Base-by-base conservation (phyloP, 495 filamentous ascomycete species). In the Penicillium cosmopolitanum region DNA sequence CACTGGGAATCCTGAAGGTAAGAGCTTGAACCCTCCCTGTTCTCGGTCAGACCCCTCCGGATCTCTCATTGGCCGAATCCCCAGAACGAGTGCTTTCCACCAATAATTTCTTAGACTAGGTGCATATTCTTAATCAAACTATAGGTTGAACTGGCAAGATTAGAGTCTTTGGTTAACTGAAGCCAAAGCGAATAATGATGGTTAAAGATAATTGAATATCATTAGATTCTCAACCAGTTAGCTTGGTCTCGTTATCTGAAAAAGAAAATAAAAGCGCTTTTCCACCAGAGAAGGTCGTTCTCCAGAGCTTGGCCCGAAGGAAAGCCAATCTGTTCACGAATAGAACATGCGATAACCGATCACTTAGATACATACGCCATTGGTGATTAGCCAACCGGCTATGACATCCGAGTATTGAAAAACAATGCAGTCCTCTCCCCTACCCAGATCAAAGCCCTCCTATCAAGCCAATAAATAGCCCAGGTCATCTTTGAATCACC, bases 381-480 rank as follows among this genome's bases (percentile, higher is more conserved):
- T 31, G 28, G 4, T 31, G 2, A 31, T 31, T 31, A 31, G 6
- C 28, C 28, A 31, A 31, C 28, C 28, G 28, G 28, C 40, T 43
- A 43, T n/a, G 40, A 3, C 34, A 23, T 18, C 25, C 19, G 23
- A 23, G 23, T 23, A 23, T 23, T 23, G 23, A 23, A 23, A 23
- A 18, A 46, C 2, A 46, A 9, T 46, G 19, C 12, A 42, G 35
- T 18, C 18, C 19, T 18, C 47, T 31, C 36, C 53, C 38, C 9
- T 60, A 52, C 38, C 47, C 53, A 61, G 58, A 56, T 55, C 58
- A 38, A 61, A 40, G 47, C 53, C 38, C 18, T 44, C 16, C 44
- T 16, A 25, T 3, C 16, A 4, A 21, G 18, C 44, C 21, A 25
- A 19, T 28, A 4, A 25, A 19, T 28, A 4, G 23, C 47, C 28